Base-by-base conservation (phyloP, 2,329 filamentous ascomycete genomes). In the Chaetomiaceae sp. region DNA sequence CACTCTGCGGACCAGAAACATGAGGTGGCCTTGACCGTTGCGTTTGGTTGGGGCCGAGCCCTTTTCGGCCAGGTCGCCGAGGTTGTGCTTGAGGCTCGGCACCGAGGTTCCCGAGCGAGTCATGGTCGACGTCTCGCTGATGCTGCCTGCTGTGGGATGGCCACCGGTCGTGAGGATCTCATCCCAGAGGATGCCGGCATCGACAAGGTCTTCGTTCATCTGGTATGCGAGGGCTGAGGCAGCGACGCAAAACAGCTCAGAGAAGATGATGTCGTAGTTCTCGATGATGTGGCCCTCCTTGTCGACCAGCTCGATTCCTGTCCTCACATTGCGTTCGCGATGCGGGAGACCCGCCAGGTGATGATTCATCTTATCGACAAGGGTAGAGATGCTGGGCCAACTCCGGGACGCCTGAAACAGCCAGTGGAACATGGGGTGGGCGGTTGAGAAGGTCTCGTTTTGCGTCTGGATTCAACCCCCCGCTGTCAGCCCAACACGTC, bases 341-440 rank as follows among this genome's bases (percentile, higher is more conserved):
- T 68, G 66, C 6, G 74, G 67, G 55, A 79, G 63, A 64, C 74
- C 58, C 58, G 76, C 70, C n/a, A 95, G 68, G 58, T 93, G 87
- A 34, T 74, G 75, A 48, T 78, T 77, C 85, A 95, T 95, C 37
- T 78, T 79, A 6, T 79, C 79, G 20, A 95, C 74, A 5, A 93
- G 72, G 39, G 82, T 79, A 48, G 75, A 75, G 21, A 95, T 76
- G 35, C 81, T 78, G 7, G 70, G 64, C 90, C 90, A 96, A 65
- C 90, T 86, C 52, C 83, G 78, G 6, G 87, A 88, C 3, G 89
- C 87, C 50, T 87, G 81, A 63, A 87, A 95, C 62, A 93, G 85
- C 90, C 90, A 95, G 44, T 90, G 82, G 67, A 93, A 95, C 2
- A 91, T 81, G 0, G 87, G 81, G 63, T 95, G 89, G 0, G 81